A percentile compares a stretch with the other conserved stretches of the same genome.
Conservation (phyloP, 495 filamentous ascomycete genomes). For the Glutinoglossum americanum region DNA sequence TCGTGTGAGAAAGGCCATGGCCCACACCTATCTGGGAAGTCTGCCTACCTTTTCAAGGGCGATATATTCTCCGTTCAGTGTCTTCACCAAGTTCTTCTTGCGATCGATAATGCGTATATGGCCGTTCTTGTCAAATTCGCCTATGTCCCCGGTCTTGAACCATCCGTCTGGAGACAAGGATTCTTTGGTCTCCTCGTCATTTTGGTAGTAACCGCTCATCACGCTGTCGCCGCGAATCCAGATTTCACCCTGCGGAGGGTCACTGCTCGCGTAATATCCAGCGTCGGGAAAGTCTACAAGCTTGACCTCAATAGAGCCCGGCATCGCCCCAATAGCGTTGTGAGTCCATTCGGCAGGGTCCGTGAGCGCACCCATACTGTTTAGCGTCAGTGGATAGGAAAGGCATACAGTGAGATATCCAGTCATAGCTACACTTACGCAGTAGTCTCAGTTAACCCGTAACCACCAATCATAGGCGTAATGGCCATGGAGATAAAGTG, state of each 20-base stretch:
- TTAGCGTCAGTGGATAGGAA: neutral
- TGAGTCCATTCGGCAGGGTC: slow-evolving; percentile 81
- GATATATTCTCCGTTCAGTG: slow-evolving; percentile 89
- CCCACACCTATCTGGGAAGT: neutral
- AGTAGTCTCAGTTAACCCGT: slow-evolving; percentile 84
- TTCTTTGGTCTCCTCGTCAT: slow-evolving; percentile 64
- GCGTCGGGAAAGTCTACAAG: slow-evolving; percentile 90
- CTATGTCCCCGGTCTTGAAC: slow-evolving; percentile 94
- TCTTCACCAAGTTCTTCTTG: slow-evolving; percentile 98
- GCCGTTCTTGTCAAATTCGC: slow-evolving; percentile 66
- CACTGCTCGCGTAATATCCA: slow-evolving; percentile 70
- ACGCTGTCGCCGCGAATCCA: slow-evolving; percentile 73
- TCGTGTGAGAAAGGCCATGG: neutral
- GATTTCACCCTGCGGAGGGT: slow-evolving; percentile 84
- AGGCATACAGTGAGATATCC: neutral
- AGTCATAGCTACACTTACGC: slow-evolving; percentile 21
- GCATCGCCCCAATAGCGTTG: slow-evolving; percentile 56
- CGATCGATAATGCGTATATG: slow-evolving; percentile 81
- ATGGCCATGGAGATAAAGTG: slow-evolving; percentile 77
- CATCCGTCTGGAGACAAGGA: slow-evolving; percentile 59
- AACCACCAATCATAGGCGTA: slow-evolving; percentile 77
- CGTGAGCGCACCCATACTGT: slow-evolving; percentile 65
- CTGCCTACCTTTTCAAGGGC: slow-evolving; percentile 62
- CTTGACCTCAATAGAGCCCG: slow-evolving; percentile 73
- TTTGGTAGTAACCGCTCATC: slow-evolving; percentile 52